Percentiles rank a stretch among this genome's conserved stretches.
phyloP scores from a whole-genome alignment of 352 stramenopile species.

The Phytopythium litorale region DNA sequence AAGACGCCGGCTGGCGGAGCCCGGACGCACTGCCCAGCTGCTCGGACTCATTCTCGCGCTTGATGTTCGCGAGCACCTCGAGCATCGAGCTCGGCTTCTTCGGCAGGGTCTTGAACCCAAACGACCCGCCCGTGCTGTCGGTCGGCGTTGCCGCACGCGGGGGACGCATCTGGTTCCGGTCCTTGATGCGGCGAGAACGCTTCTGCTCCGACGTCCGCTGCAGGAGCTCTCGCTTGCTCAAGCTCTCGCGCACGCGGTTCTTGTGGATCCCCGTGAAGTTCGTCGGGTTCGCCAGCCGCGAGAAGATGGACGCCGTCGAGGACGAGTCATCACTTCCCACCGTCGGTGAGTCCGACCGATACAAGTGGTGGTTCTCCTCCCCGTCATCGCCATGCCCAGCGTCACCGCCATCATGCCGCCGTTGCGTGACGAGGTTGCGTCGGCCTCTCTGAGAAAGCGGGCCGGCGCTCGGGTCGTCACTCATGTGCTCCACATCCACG shows the following conservation, averaged over 20 bases:
- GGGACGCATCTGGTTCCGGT: constrained; percentile 50
- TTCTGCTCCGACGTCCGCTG: constrained; percentile 73
- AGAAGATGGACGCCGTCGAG: constrained; percentile 69
- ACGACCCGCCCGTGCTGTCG: constrained; percentile 36
- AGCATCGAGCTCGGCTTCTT: constrained; percentile 66
- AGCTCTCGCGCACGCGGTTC: constrained; percentile 76
- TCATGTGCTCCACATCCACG: constrained; percentile 50
- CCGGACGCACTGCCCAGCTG: constrained; percentile 39
- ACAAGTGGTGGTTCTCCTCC: constrained; percentile 18
- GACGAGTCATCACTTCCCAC: constrained; percentile 66
- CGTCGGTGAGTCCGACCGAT: constrained; percentile 43
- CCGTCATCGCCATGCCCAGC: constrained; percentile 26
- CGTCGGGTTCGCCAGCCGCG: constrained; percentile 78
- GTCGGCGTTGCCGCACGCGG: constrained; percentile 47
- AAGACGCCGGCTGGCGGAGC: constrained; percentile 41
- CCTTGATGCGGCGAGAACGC: constrained; percentile 62
- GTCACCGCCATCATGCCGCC: constrained; percentile 22
- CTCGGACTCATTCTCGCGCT: constrained; percentile 69
- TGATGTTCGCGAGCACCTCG: constrained; percentile 83
- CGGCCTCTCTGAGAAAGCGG: constrained; percentile 37
- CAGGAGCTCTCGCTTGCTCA: constrained; percentile 74
- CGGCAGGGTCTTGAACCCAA: constrained; percentile 46
- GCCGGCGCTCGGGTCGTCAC: constrained; percentile 32
- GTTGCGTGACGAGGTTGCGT: constrained; percentile 26
- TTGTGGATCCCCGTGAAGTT: constrained; percentile 90